Percentiles rank a stretch among this genome's conserved stretches.
These are phyloP conservation scores for Clarireedia paspali DNA, from an alignment of 2,329 filamentous ascomycete species.

Conservation along the genomic window DNA sequence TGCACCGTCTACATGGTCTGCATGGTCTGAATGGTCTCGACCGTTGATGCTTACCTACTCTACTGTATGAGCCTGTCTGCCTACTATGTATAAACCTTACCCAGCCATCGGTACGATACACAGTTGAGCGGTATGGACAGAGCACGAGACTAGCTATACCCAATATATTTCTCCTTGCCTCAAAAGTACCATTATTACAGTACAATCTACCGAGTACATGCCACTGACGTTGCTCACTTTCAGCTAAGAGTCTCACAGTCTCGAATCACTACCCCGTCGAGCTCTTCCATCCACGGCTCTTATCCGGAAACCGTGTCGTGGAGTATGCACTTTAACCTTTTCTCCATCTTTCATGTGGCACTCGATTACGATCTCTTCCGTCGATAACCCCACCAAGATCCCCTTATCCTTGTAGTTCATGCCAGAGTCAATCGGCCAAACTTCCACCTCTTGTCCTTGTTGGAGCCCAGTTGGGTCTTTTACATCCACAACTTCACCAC, in stretches of 20 bases:
- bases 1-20: too few species aligned
- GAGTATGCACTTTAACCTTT: slow-evolving; percentile 50
- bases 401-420: slow-evolving; percentile 51
- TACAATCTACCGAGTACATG: too few species aligned
- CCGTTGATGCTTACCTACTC: too few species aligned
- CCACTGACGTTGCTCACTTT: neutral
- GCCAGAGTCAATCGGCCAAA: slow-evolving; percentile 58
- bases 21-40: too few species aligned
- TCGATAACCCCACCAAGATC: slow-evolving; percentile 42
- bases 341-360: slow-evolving; percentile 34
- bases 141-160: too few species aligned
- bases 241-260: slow-evolving; percentile 8
- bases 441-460: slow-evolving; percentile 43
- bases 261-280: neutral
- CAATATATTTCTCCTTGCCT: too few species aligned
- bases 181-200: too few species aligned
- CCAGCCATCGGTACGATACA: too few species aligned
- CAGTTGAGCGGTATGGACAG: too few species aligned
- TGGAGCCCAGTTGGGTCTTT: slow-evolving; percentile 45
- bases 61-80: too few species aligned
- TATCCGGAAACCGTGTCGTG: slow-evolving; percentile 50
- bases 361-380: slow-evolving; percentile 51
- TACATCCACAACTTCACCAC: slow-evolving; percentile 36
- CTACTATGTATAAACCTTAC: too few species aligned
- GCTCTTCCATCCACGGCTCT: neutral